Percentiles rank a stretch among this genome's conserved stretches.
Conservation (phyloP, 169 alveolate genomes). For the Plasmodium yoelii region DNA sequence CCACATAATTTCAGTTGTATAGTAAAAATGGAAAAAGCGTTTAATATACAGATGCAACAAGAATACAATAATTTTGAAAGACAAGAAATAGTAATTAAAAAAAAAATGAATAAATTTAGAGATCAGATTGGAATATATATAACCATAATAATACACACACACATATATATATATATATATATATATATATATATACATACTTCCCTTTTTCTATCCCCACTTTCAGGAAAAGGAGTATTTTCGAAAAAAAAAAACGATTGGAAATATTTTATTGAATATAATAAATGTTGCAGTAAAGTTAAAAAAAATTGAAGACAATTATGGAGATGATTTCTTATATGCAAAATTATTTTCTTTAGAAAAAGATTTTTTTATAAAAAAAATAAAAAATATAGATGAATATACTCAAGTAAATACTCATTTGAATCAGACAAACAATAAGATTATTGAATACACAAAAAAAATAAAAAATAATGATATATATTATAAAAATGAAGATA, state of each 20-base stretch:
- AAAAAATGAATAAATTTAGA: not conserved
- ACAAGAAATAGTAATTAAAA: conserved; percentile 23
- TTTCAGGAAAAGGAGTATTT: conserved; percentile 42
- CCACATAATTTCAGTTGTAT: not conserved
- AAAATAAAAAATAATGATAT: not conserved
- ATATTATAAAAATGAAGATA: not conserved
- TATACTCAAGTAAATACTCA: conserved; percentile 11
- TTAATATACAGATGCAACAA: conserved; percentile 13
- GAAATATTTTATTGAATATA: conserved; percentile 13
- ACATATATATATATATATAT: too few species aligned
- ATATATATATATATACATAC: not conserved
- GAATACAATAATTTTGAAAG: conserved; percentile 32
- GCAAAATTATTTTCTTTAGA: conserved; percentile 33
- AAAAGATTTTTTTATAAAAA: conserved; percentile 23
- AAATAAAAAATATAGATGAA: conserved; percentile 52
- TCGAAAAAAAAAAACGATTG: conserved; percentile 23
- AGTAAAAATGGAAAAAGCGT: conserved; percentile 13
- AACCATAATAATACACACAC: not conserved
- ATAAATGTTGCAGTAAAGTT: conserved; percentile 38
- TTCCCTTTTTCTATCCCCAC: not conserved
- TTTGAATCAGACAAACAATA: conserved; percentile 18
- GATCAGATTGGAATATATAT: not conserved
- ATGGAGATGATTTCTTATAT: conserved; percentile 44
- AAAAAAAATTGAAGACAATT: conserved; percentile 10
- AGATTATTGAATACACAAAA: not conserved